These are phyloP conservation scores for Quercus ilex DNA, from an alignment of 306 rosid species.

Conservation along the genomic window DNA sequence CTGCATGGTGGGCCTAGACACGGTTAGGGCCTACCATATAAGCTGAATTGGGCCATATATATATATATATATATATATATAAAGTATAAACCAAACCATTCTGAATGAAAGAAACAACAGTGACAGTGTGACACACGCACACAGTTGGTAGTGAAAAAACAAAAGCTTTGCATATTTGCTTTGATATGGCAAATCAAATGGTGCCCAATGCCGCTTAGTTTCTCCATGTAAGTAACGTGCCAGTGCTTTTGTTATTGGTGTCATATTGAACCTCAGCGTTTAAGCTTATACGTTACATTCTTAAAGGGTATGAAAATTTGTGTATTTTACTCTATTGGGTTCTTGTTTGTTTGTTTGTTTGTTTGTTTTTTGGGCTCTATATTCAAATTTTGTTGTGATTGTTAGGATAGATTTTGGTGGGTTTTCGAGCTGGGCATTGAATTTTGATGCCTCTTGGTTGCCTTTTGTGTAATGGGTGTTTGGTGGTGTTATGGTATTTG, in stretches of 20 bases:
- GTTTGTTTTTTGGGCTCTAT: not conserved
- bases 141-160: not conserved
- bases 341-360: not conserved
- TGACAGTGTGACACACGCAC: not conserved
- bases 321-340: not conserved
- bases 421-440: constrained; percentile 18
- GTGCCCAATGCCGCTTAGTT: not conserved
- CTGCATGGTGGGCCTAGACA: not conserved
- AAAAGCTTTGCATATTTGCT: not conserved
- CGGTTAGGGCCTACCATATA: not conserved
- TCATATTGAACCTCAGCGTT: constrained; percentile 1
- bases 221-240: not conserved
- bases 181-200: not conserved
- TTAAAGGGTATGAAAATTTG: not conserved
- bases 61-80: not conserved
- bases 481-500: constrained; percentile 28
- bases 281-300: constrained; percentile 12
- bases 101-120: not conserved
- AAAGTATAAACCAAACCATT: not conserved
- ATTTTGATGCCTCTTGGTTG: constrained; percentile 1
- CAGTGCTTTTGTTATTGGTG: not conserved
- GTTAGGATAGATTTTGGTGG: not conserved
- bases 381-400: not conserved
- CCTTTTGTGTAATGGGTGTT: constrained; percentile 14
- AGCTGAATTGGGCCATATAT: not conserved